Conservation (phyloP, 169 alveolate genomes). For the Plasmodium vinckei region DNA sequence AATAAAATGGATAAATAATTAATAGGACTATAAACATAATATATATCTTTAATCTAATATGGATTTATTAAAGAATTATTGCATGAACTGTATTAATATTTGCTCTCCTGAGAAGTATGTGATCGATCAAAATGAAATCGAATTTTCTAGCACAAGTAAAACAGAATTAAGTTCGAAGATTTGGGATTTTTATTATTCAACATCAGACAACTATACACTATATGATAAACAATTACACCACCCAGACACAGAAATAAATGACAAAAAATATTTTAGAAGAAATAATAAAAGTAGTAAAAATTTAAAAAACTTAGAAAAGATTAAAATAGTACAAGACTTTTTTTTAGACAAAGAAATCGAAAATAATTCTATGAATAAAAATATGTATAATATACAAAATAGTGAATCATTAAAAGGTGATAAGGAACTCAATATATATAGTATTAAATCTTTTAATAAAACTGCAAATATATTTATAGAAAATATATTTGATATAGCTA, state of each 20-base stretch:
- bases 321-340: conserved; percentile 19
- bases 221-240: neutral
- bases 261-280: neutral
- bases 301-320: conserved; percentile 14
- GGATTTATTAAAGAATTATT: conserved; percentile 34
- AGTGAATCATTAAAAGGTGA: neutral
- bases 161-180: conserved; percentile 17
- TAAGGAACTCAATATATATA: conserved; percentile 4
- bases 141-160: conserved; percentile 16
- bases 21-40: too few species aligned
- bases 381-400: neutral
- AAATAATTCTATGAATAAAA: neutral
- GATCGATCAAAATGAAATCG: conserved; percentile 60
- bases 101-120: conserved; percentile 63
- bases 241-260: neutral
- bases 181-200: conserved; percentile 33
- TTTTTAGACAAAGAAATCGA: conserved; percentile 6
- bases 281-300: conserved; percentile 8
- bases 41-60: neutral
- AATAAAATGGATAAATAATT: too few species aligned
- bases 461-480: conserved; percentile 14
- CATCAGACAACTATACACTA: conserved; percentile 9
- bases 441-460: neutral
- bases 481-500: conserved; percentile 22
- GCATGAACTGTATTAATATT: conserved; percentile 21